These are phyloP conservation scores for Monilinia fructicola DNA, from an alignment of 2,329 filamentous ascomycete genomes.

Conservation along the genomic window DNA sequence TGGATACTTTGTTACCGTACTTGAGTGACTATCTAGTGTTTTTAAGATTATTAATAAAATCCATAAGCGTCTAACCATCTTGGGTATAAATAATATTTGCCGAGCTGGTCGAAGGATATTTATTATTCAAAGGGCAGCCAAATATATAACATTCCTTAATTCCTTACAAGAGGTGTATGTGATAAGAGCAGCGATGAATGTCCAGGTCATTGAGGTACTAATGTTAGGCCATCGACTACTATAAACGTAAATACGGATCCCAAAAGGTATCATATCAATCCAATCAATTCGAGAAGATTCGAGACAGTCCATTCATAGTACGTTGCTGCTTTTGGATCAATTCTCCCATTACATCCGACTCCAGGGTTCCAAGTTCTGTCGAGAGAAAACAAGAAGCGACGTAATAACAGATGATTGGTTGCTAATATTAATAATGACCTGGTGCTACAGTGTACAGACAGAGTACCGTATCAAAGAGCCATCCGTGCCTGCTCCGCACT, in stretches of 20 bases:
- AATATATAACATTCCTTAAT: background rate
- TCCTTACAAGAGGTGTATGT: background rate
- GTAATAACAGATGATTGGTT: background rate
- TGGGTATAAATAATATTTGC: too few species aligned
- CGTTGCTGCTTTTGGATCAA: background rate
- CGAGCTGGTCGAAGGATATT: background rate
- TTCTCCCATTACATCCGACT: conserved; percentile 3
- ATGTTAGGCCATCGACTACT: background rate
- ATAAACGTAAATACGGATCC: background rate
- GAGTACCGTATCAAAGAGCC: too few species aligned
- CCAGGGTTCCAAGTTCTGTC: too few species aligned
- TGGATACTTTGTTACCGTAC: too few species aligned
- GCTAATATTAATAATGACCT: background rate
- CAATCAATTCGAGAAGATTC: background rate
- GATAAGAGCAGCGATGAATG: conserved; percentile 1
- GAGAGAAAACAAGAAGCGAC: too few species aligned
- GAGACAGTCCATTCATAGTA: conserved; percentile 10
- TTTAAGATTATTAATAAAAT: background rate
- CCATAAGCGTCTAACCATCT: too few species aligned
- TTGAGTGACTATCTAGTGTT: too few species aligned
- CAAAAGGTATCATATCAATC: background rate
- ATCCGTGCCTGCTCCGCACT: too few species aligned
- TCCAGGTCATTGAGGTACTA: too few species aligned
- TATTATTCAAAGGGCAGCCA: background rate
- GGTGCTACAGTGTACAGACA: background rate